phyloP scores from a whole-genome alignment of 2,329 filamentous ascomycete genomes.

The Paecilomyces fulvus region DNA sequence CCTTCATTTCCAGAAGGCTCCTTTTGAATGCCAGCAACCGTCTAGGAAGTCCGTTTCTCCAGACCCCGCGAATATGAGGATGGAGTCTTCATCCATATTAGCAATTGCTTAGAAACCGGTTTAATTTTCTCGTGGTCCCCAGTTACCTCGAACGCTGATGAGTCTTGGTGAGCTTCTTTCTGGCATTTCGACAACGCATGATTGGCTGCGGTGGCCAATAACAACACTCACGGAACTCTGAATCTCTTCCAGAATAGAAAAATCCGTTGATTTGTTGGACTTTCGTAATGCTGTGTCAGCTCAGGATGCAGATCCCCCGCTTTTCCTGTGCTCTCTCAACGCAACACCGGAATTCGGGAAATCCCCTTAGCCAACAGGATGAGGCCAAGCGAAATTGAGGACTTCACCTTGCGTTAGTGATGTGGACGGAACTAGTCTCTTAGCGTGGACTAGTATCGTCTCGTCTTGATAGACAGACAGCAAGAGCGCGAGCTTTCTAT shows the following conservation, averaged over 20 bases:
- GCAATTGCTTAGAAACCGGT: background rate
- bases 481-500: too few relatives aligned
- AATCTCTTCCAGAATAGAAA: background rate
- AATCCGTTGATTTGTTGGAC: background rate
- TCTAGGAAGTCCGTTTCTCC: background rate
- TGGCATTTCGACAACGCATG: background rate
- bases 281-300: background rate
- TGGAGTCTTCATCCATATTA: background rate
- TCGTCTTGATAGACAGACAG: too few relatives aligned
- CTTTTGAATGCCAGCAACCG: background rate
- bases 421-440: background rate
- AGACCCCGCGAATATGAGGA: background rate
- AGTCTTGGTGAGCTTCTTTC: background rate
- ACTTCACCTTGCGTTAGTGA: background rate
- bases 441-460: background rate
- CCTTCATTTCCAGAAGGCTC: background rate
- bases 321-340: background rate
- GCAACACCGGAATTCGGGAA: too few relatives aligned
- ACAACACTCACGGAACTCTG: background rate
- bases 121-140: background rate
- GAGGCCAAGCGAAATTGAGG: too few relatives aligned
- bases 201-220: background rate
- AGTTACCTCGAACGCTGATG: background rate
- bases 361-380: too few relatives aligned
- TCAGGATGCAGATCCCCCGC: background rate